A percentile compares a stretch with the other conserved stretches of the same genome.
Evolutionary conservation across 1,284 basidiomycete species (phyloP).

Genomic region (Heimioporus retisporus): DNA sequence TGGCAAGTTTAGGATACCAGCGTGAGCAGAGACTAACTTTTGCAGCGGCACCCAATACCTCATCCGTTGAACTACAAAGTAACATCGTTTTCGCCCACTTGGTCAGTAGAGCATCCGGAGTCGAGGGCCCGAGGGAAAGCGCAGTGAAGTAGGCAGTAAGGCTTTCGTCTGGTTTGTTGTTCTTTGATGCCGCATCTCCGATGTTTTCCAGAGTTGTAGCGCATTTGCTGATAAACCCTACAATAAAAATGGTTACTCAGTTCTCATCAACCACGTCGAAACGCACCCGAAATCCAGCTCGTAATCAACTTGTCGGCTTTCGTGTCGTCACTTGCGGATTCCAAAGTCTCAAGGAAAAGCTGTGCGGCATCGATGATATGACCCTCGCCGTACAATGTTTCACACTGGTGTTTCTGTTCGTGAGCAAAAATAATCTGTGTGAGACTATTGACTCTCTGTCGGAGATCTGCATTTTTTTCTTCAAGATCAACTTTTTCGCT

Average conservation of each 20-base stretch:
- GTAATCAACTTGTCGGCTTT: neutral
- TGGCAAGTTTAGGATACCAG: too few relatives aligned
- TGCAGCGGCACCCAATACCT: neutral
- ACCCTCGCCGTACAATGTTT: constrained; percentile 9
- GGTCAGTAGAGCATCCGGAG: neutral
- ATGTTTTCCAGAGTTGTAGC: neutral
- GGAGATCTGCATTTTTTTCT: neutral
- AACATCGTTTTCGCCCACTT: constrained; percentile 2
- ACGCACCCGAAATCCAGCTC: constrained; percentile 5
- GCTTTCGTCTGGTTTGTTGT: neutral
- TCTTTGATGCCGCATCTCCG: neutral
- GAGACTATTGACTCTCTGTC: neutral
- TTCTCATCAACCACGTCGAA: neutral
- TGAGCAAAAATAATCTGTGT: constrained; percentile 8
- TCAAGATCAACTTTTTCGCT: too few relatives aligned
- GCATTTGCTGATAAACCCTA: constrained; percentile 1
- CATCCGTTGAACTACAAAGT: neutral
- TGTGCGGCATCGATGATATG: constrained; percentile 5
- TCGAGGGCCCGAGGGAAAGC: neutral
- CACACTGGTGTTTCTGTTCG: constrained; percentile 17
- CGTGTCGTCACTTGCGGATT: neutral
- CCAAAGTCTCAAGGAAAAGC: neutral
- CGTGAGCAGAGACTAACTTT: neutral
- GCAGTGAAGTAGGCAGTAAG: neutral
- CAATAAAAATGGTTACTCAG: neutral